Percentiles rank a stretch among this genome's conserved stretches.
Conservation (phyloP, 352 stramenopile genomes). For the Phytophthora pini region DNA sequence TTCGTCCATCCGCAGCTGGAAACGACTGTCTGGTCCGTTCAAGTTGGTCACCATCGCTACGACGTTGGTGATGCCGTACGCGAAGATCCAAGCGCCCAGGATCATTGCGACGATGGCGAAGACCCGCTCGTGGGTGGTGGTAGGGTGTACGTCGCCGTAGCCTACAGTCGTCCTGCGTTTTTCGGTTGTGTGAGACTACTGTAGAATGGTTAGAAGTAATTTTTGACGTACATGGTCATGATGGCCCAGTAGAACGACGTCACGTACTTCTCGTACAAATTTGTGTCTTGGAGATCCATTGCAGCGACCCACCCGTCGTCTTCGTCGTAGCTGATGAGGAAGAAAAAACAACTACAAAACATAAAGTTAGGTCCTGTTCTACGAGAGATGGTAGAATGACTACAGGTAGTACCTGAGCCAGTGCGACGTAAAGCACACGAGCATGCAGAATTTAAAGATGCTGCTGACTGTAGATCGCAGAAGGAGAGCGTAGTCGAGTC, state of each 20-base stretch:
- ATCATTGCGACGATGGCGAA: constrained; percentile 82
- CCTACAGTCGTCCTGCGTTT: constrained; percentile 72
- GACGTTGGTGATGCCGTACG: constrained; percentile 85
- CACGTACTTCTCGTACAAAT: constrained; percentile 64
- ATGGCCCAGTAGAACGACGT: constrained; percentile 79
- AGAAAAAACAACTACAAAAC: constrained; percentile 63
- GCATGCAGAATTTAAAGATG: constrained; percentile 80
- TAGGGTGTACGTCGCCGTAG: constrained; percentile 68
- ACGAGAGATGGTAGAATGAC: no score
- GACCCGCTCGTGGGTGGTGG: constrained; percentile 64
- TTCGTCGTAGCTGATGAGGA: constrained; percentile 55
- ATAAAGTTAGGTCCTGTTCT: neutral
- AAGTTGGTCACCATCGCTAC: constrained; percentile 73
- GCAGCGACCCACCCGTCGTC: constrained; percentile 56
- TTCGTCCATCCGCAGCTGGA: constrained; percentile 80
- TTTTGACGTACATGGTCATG: constrained; percentile 69
- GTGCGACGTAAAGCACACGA: constrained; percentile 83
- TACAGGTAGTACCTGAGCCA: constrained; percentile 61
- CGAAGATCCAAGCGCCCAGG: constrained; percentile 80
- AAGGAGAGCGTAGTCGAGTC: constrained; percentile 73
- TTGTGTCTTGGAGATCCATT: constrained; percentile 42
- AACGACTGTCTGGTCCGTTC: constrained; percentile 65
- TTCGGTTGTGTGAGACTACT: neutral
- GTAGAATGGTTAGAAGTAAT: neutral
- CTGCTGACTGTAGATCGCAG: constrained; percentile 80